phyloP scores from a whole-genome alignment of 2,329 filamentous ascomycete species.

The Aspergillus jensenii region DNA sequence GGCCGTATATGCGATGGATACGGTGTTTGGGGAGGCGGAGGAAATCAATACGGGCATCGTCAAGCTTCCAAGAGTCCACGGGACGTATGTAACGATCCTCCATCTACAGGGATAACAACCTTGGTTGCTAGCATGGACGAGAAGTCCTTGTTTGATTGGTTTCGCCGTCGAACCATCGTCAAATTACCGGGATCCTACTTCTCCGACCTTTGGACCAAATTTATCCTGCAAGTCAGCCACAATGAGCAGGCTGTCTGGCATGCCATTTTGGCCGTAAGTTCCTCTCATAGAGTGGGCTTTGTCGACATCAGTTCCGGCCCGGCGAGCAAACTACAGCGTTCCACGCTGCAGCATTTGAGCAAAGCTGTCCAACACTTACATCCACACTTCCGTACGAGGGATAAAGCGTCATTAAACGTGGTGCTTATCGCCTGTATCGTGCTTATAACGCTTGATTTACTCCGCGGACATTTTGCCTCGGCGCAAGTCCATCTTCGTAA shows the following conservation, averaged over 20 bases:
- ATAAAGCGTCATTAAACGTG: conserved; percentile 33
- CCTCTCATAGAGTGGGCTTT: conserved; percentile 30
- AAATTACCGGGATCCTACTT: conserved; percentile 39
- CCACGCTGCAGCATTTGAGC: conserved; percentile 40
- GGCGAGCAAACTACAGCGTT: conserved; percentile 25
- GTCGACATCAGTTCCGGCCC: conserved; percentile 14
- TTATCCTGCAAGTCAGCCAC: conserved; percentile 41
- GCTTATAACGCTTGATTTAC: conserved; percentile 43
- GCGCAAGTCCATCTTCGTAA: conserved; percentile 30
- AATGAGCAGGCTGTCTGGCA: conserved; percentile 45
- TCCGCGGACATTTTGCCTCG: conserved; percentile 32
- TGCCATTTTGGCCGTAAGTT: conserved; percentile 43
- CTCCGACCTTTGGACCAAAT: conserved; percentile 40
- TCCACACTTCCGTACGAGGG: conserved; percentile 22
- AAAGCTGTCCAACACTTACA: conserved; percentile 35
- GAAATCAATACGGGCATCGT: conserved; percentile 21
- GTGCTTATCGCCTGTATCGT: conserved; percentile 44
- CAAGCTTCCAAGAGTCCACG: background rate
- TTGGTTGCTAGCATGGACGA: conserved; percentile 18
- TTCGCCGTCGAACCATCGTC: conserved; percentile 20
- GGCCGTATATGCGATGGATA: conserved; percentile 36
- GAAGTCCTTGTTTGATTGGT: conserved; percentile 29
- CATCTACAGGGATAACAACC: background rate
- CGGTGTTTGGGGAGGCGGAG: conserved; percentile 43
- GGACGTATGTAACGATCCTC: background rate